A percentile compares a stretch with the other conserved stretches of the same genome.
phyloP scores from a whole-genome alignment of 164 flowering plant species.

The Vitis riparia region DNA sequence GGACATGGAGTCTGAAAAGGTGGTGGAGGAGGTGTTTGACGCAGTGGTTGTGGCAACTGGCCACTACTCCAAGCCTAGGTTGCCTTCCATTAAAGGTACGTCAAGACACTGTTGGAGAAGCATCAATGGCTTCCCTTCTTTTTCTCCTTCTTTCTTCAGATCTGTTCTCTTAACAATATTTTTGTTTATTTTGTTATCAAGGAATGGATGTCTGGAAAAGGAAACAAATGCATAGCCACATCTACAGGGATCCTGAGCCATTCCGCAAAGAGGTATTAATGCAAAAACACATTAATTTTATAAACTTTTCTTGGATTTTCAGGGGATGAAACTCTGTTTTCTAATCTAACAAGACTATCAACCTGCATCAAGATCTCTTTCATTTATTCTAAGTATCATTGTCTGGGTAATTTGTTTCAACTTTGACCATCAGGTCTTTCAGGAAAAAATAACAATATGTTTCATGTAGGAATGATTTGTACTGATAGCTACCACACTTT shows the following conservation, averaged over 20 bases:
- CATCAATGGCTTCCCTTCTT: neutral
- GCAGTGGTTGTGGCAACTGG: constrained; percentile 94
- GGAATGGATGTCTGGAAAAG: constrained; percentile 90
- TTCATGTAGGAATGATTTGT: too few relatives aligned
- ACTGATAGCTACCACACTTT: too few relatives aligned
- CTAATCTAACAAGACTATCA: too few relatives aligned
- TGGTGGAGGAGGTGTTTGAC: constrained; percentile 74
- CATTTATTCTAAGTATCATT: too few relatives aligned
- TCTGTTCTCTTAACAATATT: neutral
- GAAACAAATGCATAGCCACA: constrained; percentile 84
- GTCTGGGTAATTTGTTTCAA: too few relatives aligned
- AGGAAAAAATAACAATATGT: too few relatives aligned
- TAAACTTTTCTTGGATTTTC: too few relatives aligned
- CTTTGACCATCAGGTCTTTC: too few relatives aligned
- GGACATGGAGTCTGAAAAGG: constrained; percentile 30
- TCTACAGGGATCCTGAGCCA: constrained; percentile 74
- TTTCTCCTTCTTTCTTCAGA: neutral
- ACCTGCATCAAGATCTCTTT: too few relatives aligned
- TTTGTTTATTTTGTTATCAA: constrained; percentile 13
- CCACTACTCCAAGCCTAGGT: constrained; percentile 78
- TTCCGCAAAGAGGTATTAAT: constrained; percentile 60
- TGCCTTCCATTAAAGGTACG: constrained; percentile 82
- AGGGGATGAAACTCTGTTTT: too few relatives aligned
- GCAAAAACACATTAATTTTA: too few relatives aligned
- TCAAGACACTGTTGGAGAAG: neutral